These are phyloP conservation scores for Litsea cubeba DNA, from an alignment of 164 flowering plant genomes.

Conservation along the genomic window DNA sequence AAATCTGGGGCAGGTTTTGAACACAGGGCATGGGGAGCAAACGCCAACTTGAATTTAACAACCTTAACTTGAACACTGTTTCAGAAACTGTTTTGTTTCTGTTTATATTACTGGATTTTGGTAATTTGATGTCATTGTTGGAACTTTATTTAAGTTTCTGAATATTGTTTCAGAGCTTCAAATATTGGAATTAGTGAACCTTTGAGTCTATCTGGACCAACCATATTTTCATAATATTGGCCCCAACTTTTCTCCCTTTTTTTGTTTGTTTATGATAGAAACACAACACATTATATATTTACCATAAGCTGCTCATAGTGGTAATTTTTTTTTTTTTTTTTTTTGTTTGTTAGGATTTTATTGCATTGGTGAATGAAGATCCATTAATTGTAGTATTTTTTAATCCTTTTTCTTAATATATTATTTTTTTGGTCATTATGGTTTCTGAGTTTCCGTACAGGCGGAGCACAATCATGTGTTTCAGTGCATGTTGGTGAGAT, in stretches of 20 bases:
- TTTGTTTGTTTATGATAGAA: too few species aligned
- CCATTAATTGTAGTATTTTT: too few species aligned
- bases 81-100: neutral
- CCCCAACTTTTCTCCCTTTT: neutral
- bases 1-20: too few species aligned
- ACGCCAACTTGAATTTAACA: too few species aligned
- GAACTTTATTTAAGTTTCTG: neutral
- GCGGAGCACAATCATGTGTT: slow-evolving; percentile 64
- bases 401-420: neutral
- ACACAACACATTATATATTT: neutral
- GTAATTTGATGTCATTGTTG: neutral
- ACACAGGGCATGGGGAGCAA: too few species aligned
- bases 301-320: neutral
- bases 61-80: too few species aligned
- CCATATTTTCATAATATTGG: neutral
- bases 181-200: too few species aligned
- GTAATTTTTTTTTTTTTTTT: too few species aligned
- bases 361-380: too few species aligned
- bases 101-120: neutral
- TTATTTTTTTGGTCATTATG: neutral
- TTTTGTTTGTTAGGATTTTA: neutral
- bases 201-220: neutral
- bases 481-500: slow-evolving; percentile 80
- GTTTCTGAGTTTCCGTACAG: slow-evolving; percentile 27
- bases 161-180: neutral